Percentiles rank a stretch among this genome's conserved stretches.
Conservation (phyloP, 2,329 filamentous ascomycete genomes). For the Aspergillus terreus region DNA sequence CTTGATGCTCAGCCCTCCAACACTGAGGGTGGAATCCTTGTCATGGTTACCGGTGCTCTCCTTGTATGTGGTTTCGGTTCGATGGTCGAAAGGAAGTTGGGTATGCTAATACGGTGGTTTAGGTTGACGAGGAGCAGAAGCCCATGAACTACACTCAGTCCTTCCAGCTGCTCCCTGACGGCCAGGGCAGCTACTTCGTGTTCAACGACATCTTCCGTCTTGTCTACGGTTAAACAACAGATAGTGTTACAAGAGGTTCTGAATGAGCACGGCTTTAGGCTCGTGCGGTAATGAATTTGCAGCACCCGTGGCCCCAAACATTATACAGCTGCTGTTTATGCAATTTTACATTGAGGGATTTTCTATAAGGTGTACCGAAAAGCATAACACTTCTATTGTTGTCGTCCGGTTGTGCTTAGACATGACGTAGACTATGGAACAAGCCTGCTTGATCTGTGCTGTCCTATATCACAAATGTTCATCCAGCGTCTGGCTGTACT, state of each 20-base stretch:
- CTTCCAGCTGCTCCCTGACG: slow-evolving; percentile 77
- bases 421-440: not conserved
- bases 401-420: not conserved
- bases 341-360: not conserved
- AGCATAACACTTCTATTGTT: not conserved
- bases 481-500: not conserved
- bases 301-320: not conserved
- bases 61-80: slow-evolving; percentile 56
- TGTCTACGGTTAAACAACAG: slow-evolving; percentile 52
- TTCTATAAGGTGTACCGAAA: not conserved
- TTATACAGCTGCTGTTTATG: not conserved
- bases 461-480: not conserved
- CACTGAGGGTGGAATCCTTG: slow-evolving; percentile 67
- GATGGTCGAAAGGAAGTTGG: not conserved
- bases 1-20: slow-evolving; percentile 78
- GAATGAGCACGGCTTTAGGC: not conserved
- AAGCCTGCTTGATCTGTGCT: not conserved
- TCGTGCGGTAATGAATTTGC: slow-evolving; percentile 17
- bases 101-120: not conserved
- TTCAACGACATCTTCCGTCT: slow-evolving; percentile 95
- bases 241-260: not conserved
- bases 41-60: slow-evolving; percentile 83
- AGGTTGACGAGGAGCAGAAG: slow-evolving; percentile 82
- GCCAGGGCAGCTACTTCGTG: slow-evolving; percentile 71
- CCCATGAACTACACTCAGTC: slow-evolving; percentile 89